Evolutionary conservation across 345 rosid genomes (phyloP).

Genomic region (Camelina laxa): DNA sequence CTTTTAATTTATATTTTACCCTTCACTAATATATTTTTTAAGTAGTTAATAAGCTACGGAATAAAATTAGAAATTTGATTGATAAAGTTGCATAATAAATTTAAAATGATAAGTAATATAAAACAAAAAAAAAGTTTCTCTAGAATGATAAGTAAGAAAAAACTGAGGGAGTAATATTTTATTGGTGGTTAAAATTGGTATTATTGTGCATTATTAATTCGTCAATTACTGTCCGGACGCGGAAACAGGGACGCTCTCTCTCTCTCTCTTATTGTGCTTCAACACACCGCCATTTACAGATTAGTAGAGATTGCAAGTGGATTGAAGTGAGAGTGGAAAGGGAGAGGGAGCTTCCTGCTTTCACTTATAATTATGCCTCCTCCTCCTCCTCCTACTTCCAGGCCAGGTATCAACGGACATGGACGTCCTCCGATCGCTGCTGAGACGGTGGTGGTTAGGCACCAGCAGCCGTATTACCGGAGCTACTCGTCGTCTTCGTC

Average conservation of each 20-base stretch:
- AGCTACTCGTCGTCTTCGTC: slow-evolving; percentile 58
- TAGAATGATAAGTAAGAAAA: too few species aligned
- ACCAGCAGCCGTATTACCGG: slow-evolving; percentile 49
- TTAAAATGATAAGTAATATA: too few species aligned
- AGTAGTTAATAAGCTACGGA: too few species aligned
- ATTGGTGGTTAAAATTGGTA: slow-evolving; percentile 27
- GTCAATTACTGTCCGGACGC: slow-evolving; percentile 34
- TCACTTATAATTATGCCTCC: slow-evolving; percentile 34
- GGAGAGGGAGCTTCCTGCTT: slow-evolving; percentile 40
- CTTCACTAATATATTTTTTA: too few species aligned
- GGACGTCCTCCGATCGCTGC: slow-evolving; percentile 28
- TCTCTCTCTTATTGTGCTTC: not conserved
- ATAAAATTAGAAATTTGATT: too few species aligned
- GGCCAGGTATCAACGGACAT: slow-evolving; percentile 31
- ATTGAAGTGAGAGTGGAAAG: slow-evolving; percentile 30
- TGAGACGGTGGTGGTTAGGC: slow-evolving; percentile 35
- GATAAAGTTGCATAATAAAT: too few species aligned
- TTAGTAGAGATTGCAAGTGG: slow-evolving; percentile 13
- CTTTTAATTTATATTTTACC: too few species aligned
- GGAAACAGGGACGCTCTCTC: not conserved
- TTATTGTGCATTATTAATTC: slow-evolving; percentile 20
- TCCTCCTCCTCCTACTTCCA: slow-evolving; percentile 27
- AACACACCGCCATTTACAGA: slow-evolving; percentile 15
- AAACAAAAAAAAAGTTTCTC: too few species aligned
- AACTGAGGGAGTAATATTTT: too few species aligned